phyloP scores from a whole-genome alignment of 345 rosid species.

The Hypericum perforatum region DNA sequence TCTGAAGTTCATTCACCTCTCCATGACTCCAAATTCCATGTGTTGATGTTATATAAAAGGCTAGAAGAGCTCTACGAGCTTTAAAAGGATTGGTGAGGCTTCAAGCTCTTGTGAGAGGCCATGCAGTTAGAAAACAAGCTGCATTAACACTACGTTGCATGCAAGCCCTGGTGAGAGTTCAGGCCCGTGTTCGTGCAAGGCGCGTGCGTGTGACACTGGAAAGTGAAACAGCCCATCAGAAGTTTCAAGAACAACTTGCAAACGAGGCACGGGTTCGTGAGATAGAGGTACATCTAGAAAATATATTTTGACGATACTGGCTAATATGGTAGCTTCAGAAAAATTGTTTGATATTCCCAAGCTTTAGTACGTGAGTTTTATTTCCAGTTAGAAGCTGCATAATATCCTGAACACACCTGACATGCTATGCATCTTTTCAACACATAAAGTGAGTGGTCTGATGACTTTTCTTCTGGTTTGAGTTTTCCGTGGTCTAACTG shows the following conservation, averaged over 20 bases:
- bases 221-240: constrained; percentile 68
- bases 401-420: no score
- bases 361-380: no score
- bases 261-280: constrained; percentile 77
- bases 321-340: no score
- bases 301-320: no score
- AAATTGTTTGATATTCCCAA: no score
- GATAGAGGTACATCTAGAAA: constrained; percentile 47
- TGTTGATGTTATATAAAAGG: constrained; percentile 35
- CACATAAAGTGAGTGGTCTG: no score
- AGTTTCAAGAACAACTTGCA: constrained; percentile 68
- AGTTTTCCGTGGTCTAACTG: no score
- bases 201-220: constrained; percentile 91
- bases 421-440: no score
- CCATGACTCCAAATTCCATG: background rate
- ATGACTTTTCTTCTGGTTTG: no score
- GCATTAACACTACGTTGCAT: constrained; percentile 98
- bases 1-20: no score
- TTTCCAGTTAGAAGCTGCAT: no score
- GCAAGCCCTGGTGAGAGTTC: constrained; percentile 99
- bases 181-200: constrained; percentile 96
- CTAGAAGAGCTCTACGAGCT: constrained; percentile 97
- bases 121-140: constrained; percentile 99
- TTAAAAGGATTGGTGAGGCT: constrained; percentile 94
- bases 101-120: constrained; percentile 97